Percentiles rank a stretch among this genome's conserved stretches.
phyloP scores from a whole-genome alignment of 768 basidiomycete species.

The Psilocybe azurescens region DNA sequence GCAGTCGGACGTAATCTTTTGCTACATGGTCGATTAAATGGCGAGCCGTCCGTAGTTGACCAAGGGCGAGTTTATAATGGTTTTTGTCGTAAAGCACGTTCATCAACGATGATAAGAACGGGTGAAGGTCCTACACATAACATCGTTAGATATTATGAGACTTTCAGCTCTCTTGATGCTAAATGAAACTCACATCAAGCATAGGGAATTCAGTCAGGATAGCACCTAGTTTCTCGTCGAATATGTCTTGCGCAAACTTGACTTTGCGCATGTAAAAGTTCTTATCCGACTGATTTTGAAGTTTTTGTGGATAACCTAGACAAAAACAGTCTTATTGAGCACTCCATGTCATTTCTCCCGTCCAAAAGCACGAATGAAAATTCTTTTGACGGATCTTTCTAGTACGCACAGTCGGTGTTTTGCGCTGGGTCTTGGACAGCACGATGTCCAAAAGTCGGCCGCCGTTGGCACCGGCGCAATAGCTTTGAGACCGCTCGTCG shows the following conservation, averaged over 20 bases:
- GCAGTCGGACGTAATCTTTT: conserved; percentile 94
- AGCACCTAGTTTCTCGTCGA: conserved; percentile 92
- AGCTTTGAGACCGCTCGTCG: conserved; percentile 91
- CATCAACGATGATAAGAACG: conserved; percentile 93
- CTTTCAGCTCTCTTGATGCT: neutral
- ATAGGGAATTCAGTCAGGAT: conserved; percentile 97
- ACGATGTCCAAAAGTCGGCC: conserved; percentile 95
- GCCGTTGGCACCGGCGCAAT: conserved; percentile 99
- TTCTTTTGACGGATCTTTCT: too few relatives aligned
- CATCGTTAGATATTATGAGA: conserved; percentile 30
- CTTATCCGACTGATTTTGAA: conserved; percentile 98
- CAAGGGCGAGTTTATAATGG: conserved; percentile 98
- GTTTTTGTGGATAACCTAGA: conserved; percentile 97
- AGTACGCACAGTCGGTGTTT: conserved; percentile 88
- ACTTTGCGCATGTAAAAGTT: conserved; percentile 99
- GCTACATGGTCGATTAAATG: conserved; percentile 98
- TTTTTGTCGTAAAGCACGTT: conserved; percentile 99
- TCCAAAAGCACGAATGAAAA: neutral
- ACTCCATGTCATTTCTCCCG: too few relatives aligned
- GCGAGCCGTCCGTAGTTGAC: conserved; percentile 92
- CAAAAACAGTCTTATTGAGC: neutral
- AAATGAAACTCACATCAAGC: conserved; percentile 76
- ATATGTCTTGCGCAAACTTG: conserved; percentile 96
- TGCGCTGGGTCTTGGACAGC: conserved; percentile 91
- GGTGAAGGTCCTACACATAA: conserved; percentile 79